Conservation (phyloP, 2,329 filamentous ascomycete species). For the Alternaria triticina region DNA sequence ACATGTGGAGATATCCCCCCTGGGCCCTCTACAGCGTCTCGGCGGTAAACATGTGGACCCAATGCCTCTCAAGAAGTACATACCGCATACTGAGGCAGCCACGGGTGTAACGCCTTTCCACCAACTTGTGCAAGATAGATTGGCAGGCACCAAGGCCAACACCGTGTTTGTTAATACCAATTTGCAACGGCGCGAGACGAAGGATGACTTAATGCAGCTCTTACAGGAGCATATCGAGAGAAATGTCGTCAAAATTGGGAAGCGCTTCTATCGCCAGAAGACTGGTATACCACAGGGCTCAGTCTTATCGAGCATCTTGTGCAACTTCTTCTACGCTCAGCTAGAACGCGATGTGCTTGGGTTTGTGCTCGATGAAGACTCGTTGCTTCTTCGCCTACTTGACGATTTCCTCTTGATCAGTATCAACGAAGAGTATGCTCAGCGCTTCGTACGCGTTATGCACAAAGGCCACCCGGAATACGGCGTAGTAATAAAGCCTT, state of each 20-base stretch:
- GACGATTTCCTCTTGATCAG: constrained; percentile 95
- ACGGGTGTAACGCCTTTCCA: constrained; percentile 42
- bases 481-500: constrained; percentile 76
- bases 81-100: constrained; percentile 48
- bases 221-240: constrained; percentile 79
- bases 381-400: constrained; percentile 79
- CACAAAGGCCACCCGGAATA: constrained; percentile 78
- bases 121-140: constrained; percentile 37
- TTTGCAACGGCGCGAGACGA: constrained; percentile 63
- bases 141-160: constrained; percentile 54
- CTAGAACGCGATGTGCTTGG: constrained; percentile 73
- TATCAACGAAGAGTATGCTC: constrained; percentile 69
- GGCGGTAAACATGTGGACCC: constrained; percentile 37
- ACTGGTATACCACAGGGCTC: constrained; percentile 93
- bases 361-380: constrained; percentile 68
- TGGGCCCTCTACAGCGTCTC: constrained; percentile 43
- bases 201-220: constrained; percentile 69
- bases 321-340: constrained; percentile 95
- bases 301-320: constrained; percentile 82
- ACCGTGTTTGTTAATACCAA: constrained; percentile 80
- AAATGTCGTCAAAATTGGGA: constrained; percentile 88
- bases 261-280: constrained; percentile 86
- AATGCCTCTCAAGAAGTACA: constrained; percentile 47
- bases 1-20: constrained; percentile 73
- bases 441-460: constrained; percentile 79